Base-by-base conservation (phyloP, 371 early-diverging fungal species). In the Mucor ambiguus region DNA sequence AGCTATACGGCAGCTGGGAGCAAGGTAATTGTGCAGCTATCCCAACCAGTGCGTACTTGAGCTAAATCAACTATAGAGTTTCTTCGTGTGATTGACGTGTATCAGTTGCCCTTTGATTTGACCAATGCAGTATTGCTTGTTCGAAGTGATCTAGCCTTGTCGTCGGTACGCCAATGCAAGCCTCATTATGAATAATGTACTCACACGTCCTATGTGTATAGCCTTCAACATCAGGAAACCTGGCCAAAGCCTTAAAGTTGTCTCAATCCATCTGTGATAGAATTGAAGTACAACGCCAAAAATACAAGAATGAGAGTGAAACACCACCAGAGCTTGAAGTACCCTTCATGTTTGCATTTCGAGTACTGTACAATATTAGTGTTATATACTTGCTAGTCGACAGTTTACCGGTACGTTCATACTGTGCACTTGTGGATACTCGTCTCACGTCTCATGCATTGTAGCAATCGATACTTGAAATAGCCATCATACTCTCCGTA, bases 401-500 rank as follows among this genome's bases (percentile, higher is more conserved):
- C 1, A 80, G 77, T 46, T 33, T 80, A 63, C 80, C 75, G 63
- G 79, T 76, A 76, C 64, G 60, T 59, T 8, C 14, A 46, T 29
- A 20, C 37, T 48, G 22, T 43, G 12, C 16, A 18, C n/a, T 28
- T 2, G n/a, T 30, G 18, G 1, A 28, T 46, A 38, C 35, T 28
- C 5, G 28, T 24, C 32, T 37, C 24, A 20, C 48, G 58, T 4
- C 30, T 26, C n/a, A 3, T 35, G 18, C 6, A 20, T 38, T 18
- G 14, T 63, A 80, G 76, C 77, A 81, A 78, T 78, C 81, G 2
- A 76, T 73, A 2, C 48, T 78, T 24, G 81, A 81, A 60, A 72
- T 81, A n/a, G 78, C 81, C 22, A 81, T 81, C 26, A 81, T 81
- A n/a, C 58, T 81, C 11, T 81, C 81, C 2, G 81, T 81, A 12